These are phyloP conservation scores for Aureobasidium sp. DNA, from an alignment of 2,329 filamentous ascomycete genomes.

Conservation along the genomic window DNA sequence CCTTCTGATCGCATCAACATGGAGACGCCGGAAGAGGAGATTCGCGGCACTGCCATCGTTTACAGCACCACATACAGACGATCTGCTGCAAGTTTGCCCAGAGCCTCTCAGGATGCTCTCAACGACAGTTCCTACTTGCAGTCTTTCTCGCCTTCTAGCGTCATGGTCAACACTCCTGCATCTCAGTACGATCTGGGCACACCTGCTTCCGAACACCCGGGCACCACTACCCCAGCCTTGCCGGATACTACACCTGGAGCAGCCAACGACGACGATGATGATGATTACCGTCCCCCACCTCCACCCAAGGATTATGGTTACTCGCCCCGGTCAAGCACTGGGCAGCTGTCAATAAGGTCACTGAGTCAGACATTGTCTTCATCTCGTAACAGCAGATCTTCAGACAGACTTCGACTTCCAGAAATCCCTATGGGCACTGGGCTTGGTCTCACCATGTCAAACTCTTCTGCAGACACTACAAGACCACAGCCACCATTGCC, in stretches of 20 bases:
- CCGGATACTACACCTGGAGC: slow-evolving; percentile 1
- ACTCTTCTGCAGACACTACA: slow-evolving; percentile 20
- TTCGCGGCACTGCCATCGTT: slow-evolving; percentile 3
- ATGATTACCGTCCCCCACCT: slow-evolving; percentile 30
- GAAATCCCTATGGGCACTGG: slow-evolving; percentile 31
- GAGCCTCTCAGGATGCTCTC: slow-evolving; percentile 4
- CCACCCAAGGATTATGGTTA: slow-evolving; percentile 36
- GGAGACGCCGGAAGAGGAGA: slow-evolving; percentile 6
- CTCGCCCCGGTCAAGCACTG: slow-evolving; percentile 24
- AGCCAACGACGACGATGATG: slow-evolving; percentile 27
- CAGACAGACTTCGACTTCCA: slow-evolving; percentile 25
- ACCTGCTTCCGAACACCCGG: slow-evolving; percentile 2
- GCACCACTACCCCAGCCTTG: background rate
- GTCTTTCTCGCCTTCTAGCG: slow-evolving; percentile 9
- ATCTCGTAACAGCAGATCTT: background rate
- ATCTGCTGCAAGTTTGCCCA: slow-evolving; percentile 2
- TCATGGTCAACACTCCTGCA: slow-evolving; percentile 11
- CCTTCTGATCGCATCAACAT: slow-evolving; percentile 3
- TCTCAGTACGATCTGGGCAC: background rate
- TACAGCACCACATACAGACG: slow-evolving; percentile 7
- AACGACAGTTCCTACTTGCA: background rate
- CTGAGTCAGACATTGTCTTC: background rate
- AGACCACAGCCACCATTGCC: slow-evolving; percentile 34
- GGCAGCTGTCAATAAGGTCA: slow-evolving; percentile 19
- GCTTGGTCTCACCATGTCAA: slow-evolving; percentile 35